phyloP scores from a whole-genome alignment of 805 yeast genomes.

The Sungouiozyma intestinalis region DNA sequence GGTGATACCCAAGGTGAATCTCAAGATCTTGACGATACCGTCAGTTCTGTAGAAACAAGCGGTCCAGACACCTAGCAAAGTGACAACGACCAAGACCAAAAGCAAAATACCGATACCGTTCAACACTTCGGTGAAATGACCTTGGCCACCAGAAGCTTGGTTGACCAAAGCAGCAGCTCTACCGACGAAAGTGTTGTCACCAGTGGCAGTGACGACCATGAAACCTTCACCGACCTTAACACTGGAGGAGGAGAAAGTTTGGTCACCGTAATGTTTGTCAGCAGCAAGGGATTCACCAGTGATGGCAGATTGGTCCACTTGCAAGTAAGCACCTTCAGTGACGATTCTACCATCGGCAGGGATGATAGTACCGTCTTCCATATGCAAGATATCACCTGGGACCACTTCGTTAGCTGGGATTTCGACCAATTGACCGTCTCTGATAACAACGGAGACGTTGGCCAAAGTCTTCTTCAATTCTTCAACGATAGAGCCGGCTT shows the following conservation, averaged over 20 bases:
- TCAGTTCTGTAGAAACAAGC: slow-evolving; percentile 91
- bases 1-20: slow-evolving; percentile 91
- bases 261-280: slow-evolving; percentile 83
- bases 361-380: slow-evolving; percentile 88
- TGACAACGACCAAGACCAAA: slow-evolving; percentile 77
- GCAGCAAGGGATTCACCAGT: slow-evolving; percentile 97
- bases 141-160: slow-evolving; percentile 86
- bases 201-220: slow-evolving; percentile 90
- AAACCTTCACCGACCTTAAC: slow-evolving; percentile 93
- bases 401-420: slow-evolving; percentile 77
- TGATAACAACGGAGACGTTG: slow-evolving; percentile 73
- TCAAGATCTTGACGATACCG: slow-evolving; percentile 74
- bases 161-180: slow-evolving; percentile 94
- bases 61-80: slow-evolving; percentile 83
- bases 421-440: slow-evolving; percentile 72
- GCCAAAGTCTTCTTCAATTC: slow-evolving; percentile 94
- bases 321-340: slow-evolving; percentile 75
- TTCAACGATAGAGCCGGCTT: slow-evolving; percentile 96
- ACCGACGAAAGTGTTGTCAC: slow-evolving; percentile 93
- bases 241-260: slow-evolving; percentile 83
- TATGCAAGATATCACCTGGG: slow-evolving; percentile 88
- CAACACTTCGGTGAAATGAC: slow-evolving; percentile 95
- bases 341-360: slow-evolving; percentile 90
- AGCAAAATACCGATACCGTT: slow-evolving; percentile 94
- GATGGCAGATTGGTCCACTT: slow-evolving; percentile 92